Evolutionary conservation across 2,329 filamentous ascomycete species (phyloP), one percentile per base, ranked within the genome.

Genomic region (Drechslerella coelobrocha): DNA sequence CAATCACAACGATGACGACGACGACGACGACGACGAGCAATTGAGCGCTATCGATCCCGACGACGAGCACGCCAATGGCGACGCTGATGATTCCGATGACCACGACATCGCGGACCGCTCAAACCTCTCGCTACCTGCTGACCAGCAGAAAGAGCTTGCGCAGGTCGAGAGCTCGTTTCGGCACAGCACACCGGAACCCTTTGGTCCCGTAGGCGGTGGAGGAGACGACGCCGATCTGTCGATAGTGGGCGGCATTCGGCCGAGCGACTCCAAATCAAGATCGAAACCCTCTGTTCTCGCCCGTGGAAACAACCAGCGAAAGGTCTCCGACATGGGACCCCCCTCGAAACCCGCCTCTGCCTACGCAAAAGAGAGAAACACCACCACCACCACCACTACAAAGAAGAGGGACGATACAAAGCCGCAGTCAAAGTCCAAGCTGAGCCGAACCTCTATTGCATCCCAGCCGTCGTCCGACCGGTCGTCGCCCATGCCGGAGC

Each of bases 211-310:
- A 26, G 53, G 37, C 45, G 57, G 57, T 39, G 48, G 34, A 21
- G 57, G 47, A 27, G 51, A 59, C 27, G 65, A 69, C 19, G 65
- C 65, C 27, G 65, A 69, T 62, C 39, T 69, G 23, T 69, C 65
- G 10, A 69, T 69, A 53, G 65, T 69, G 17, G 65, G 65, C 45
- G 65, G 65, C n/a, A 62, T 69, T 52, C 57, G 65, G 17, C 65
- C 65, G 12, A 31, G 55, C 37, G 57, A 69, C 29, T 52, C 52
- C 14, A 61, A 51, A 34, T 23, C 57, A 14, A 56, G 50, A 34
- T 31, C 57, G n/a, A 57, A 45, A 17, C 34, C 57, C 5, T 14
- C 52, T n/a, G 41, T n/a, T n/a, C n/a, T 56, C n/a, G 55, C 55
- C 50, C 63, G 21, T 27, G 43, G 41, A 23, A 17, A 21, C 37